Base-by-base conservation (phyloP, 805 yeast genomes). In the Candida maris region DNA sequence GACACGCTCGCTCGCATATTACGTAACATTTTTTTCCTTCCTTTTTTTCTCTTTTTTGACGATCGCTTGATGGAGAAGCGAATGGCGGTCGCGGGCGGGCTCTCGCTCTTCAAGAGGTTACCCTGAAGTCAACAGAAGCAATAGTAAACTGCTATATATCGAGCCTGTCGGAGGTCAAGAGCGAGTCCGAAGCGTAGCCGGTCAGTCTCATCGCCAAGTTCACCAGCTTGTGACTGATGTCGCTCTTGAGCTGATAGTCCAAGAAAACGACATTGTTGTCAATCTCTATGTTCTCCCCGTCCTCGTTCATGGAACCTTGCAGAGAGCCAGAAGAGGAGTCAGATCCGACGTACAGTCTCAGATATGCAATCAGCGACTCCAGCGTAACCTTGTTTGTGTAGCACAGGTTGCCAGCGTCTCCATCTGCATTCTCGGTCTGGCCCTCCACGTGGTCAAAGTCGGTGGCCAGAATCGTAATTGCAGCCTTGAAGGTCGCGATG, bases 151-250 rank as follows among this genome's bases (percentile, higher is more conserved):
- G n/a, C n/a, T n/a, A n/a, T n/a, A n/a, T n/a, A n/a, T n/a, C n/a
- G n/a, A n/a, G n/a, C n/a, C n/a, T n/a, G n/a, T n/a, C n/a, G n/a
- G n/a, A n/a, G n/a, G n/a, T n/a, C n/a, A n/a, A n/a, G n/a, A n/a
- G n/a, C n/a, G n/a, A n/a, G n/a, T n/a, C n/a, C n/a, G 15, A 34
- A 13, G 39, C 30, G 29, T 61, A 61, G 5, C 66, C 66, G 8
- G 48, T 53, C 20, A 61, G 37, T 20, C 45, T 46, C 45, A 48
- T 52, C 2, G 57, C 56, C 30, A 61, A 32, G 26, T 44, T 41
- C 4, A 61, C 44, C 27, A 61, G 49, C 24, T 42, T 46, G 34
- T 61, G 56, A 27, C 56, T 50, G 18, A 61, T 39, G 17, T 54
- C 59, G 40, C 59, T 57, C 34, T 50, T 54, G 27, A 60, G 38